These are phyloP conservation scores for Aspergillus pseudoterreus DNA, from an alignment of 2,329 filamentous ascomycete genomes.

Conservation along the genomic window DNA sequence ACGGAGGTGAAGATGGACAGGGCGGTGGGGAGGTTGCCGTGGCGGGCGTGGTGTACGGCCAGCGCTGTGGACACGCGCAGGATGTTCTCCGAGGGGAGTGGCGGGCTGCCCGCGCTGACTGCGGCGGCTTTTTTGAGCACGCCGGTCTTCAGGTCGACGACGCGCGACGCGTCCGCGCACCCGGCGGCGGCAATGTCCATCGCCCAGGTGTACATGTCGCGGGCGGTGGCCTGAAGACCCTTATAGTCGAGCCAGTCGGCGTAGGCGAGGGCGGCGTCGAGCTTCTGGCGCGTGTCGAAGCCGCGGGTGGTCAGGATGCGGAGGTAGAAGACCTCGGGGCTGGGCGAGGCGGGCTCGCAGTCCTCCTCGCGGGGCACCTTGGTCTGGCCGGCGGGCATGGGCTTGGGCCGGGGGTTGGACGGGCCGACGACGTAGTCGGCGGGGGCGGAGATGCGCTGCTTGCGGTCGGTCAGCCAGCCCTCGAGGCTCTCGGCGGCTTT, in stretches of 20 bases:
- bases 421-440: conserved; percentile 73
- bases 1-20: conserved; percentile 83
- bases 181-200: conserved; percentile 68
- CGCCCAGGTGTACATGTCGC: conserved; percentile 71
- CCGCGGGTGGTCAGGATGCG: conserved; percentile 77
- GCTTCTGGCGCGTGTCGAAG: conserved; percentile 71
- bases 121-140: conserved; percentile 59
- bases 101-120: conserved; percentile 23
- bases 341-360: conserved; percentile 64
- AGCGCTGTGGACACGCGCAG: conserved; percentile 71
- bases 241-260: conserved; percentile 84
- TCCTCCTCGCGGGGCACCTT: conserved; percentile 69
- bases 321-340: conserved; percentile 74
- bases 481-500: conserved; percentile 77
- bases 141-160: conserved; percentile 61
- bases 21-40: conserved; percentile 63
- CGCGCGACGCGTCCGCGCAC: conserved; percentile 41
- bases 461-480: conserved; percentile 69
- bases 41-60: conserved; percentile 71
- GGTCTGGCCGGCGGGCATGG: conserved; percentile 61
- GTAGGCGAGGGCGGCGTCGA: conserved; percentile 78
- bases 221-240: conserved; percentile 59
- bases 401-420: conserved; percentile 75
- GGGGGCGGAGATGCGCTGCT: conserved; percentile 64
- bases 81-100: conserved; percentile 66